phyloP scores from a whole-genome alignment of 2,329 filamentous ascomycete species.

The Apiospora sp. region DNA sequence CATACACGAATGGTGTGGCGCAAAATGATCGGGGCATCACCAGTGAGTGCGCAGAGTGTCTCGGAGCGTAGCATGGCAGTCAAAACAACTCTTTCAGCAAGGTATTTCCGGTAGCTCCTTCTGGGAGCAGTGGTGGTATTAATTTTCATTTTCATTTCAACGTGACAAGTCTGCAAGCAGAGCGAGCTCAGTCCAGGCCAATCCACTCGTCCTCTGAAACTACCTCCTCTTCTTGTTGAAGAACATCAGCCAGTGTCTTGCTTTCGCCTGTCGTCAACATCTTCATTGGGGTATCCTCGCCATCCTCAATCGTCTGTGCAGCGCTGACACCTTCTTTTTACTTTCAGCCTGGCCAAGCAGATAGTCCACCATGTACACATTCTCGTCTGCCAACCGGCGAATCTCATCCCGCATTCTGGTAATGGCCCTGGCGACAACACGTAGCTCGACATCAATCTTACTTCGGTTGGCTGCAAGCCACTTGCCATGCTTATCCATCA shows the following conservation, averaged over 20 bases:
- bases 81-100: not conserved
- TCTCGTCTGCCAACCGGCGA: slow-evolving; percentile 83
- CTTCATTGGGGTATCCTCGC: slow-evolving; percentile 35
- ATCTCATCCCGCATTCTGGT: slow-evolving; percentile 83
- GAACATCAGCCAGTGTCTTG: slow-evolving; percentile 30
- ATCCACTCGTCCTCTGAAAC: slow-evolving; percentile 42
- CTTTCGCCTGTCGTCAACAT: slow-evolving; percentile 34
- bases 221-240: slow-evolving; percentile 35
- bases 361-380: slow-evolving; percentile 89
- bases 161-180: not conserved
- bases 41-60: not conserved
- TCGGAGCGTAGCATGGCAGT: not conserved
- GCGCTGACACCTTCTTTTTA: slow-evolving; percentile 29
- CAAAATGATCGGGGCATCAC: not conserved
- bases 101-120: not conserved
- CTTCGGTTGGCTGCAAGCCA: slow-evolving; percentile 84
- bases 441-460: slow-evolving; percentile 83
- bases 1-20: not conserved
- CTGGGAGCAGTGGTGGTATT: not conserved
- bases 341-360: slow-evolving; percentile 62
- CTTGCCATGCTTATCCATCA: slow-evolving; percentile 82
- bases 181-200: slow-evolving; percentile 38
- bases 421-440: slow-evolving; percentile 83
- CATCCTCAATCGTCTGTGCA: slow-evolving; percentile 28
- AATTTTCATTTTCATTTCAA: not conserved